Base-by-base conservation (phyloP, 805 yeast species). In the Lachancea lanzarotensis region DNA sequence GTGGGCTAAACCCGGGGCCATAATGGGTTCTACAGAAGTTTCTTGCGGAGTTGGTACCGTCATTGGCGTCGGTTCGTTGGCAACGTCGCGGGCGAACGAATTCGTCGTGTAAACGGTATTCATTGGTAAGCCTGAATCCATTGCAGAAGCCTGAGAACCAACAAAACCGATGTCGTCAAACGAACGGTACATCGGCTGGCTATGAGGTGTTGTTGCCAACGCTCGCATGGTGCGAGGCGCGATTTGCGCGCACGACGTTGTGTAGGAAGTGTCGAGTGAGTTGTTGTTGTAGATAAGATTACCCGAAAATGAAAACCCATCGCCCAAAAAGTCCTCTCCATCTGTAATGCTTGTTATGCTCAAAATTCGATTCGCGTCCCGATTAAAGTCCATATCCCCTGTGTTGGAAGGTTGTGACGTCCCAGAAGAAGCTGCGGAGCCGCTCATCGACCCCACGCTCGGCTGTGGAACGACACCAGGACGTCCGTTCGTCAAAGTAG, bases 221-320 rank as follows among this genome's bases (percentile, higher is more conserved):
- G 63, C 58, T 35, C 62, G 51, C 54, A 59, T 57, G 22, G 64
- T 56, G 43, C 66, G 51, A 46, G 67, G 66, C 1, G 66, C 64
- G 32, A 61, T 57, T 47, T 60, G 64, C 1, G 65, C 55, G 45
- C 66, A 61, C 9, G 62, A 57, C 2, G 62, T 55, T 2, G 65
- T 59, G 22, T 52, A 27, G 40, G 43, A 20, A 13, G 34, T n/a
- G 39, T 35, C 40, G 45, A 37, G 31, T 22, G 43, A 35, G 45
- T 45, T 45, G 44, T 29, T 27, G 40, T 37, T 47, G 40, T 42
- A 49, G 48, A 37, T 32, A 26, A 48, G 41, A 25, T 46, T 49
- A 10, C 45, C 43, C 6, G 43, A 36, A 20, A 45, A 38, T 20
- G 42, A 39, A 26, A 46, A 46, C 3, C 42, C 37, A 30, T 43